These are phyloP conservation scores for Babesia ovata DNA, from an alignment of 169 alveolate genomes.

Conservation along the genomic window DNA sequence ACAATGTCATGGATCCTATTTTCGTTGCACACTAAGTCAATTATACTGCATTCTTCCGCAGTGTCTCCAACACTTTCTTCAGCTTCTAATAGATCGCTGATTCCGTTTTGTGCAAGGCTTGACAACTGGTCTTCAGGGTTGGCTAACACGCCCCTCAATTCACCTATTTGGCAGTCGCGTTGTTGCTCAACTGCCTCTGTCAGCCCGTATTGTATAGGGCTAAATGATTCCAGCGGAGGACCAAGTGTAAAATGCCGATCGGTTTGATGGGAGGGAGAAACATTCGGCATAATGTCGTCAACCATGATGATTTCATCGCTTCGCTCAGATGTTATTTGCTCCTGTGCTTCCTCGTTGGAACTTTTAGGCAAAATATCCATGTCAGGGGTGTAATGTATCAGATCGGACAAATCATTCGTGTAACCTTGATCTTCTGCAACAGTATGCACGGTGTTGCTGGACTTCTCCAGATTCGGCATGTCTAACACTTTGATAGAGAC, in stretches of 20 bases:
- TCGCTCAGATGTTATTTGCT: not conserved
- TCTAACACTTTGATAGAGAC: not conserved
- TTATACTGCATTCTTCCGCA: not conserved
- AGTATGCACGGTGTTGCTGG: too few species aligned
- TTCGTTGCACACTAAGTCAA: too few species aligned
- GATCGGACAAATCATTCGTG: too few species aligned
- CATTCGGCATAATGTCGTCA: too few species aligned
- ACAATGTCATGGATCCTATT: too few species aligned
- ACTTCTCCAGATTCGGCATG: not conserved
- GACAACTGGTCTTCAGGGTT: too few species aligned
- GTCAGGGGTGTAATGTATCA: too few species aligned
- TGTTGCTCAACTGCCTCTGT: not conserved
- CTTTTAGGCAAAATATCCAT: too few species aligned
- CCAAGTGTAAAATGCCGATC: not conserved
- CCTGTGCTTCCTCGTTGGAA: not conserved
- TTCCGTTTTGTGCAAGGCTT: not conserved
- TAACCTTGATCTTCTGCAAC: too few species aligned
- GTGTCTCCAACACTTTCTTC: not conserved
- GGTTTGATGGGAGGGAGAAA: too few species aligned
- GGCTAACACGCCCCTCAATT: too few species aligned
- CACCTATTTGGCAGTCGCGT: not conserved
- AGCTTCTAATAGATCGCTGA: not conserved
- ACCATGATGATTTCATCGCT: too few species aligned
- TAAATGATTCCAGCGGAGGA: not conserved
- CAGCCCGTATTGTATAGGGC: not conserved